Percentiles rank a stretch among this genome's conserved stretches.
Conservation (phyloP, 1,284 basidiomycete species). For the Ceratobasidium sp. region DNA sequence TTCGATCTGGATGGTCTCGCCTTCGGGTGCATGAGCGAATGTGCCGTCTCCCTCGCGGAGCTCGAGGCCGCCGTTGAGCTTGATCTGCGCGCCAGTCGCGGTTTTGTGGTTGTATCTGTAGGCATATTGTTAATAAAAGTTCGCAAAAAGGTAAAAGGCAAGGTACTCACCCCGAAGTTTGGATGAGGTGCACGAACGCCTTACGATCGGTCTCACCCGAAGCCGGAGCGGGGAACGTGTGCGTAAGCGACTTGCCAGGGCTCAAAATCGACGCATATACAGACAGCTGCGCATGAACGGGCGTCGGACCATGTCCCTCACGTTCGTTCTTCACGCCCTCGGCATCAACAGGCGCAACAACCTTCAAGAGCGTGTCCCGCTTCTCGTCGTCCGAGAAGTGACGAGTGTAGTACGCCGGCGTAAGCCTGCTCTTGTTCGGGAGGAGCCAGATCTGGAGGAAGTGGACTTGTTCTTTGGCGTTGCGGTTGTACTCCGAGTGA, state of each 20-base stretch:
- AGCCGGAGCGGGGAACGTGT: conserved; percentile 57
- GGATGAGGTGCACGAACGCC: conserved; percentile 33
- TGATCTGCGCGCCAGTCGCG: background rate
- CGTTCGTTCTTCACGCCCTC: conserved; percentile 70
- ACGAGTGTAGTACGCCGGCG: conserved; percentile 84
- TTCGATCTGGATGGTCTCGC: conserved; percentile 22
- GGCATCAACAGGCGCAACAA: conserved; percentile 77
- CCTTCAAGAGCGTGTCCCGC: conserved; percentile 69
- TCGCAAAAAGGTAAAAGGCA: conserved; percentile 7
- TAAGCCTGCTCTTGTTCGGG: conserved; percentile 69
- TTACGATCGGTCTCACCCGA: background rate
- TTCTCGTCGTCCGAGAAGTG: conserved; percentile 90
- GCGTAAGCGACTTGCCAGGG: conserved; percentile 66
- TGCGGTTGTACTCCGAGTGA: conserved; percentile 72
- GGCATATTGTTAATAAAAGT: background rate
- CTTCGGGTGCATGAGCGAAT: conserved; percentile 3
- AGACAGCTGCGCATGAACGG: conserved; percentile 71
- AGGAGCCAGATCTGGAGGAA: conserved; percentile 72
- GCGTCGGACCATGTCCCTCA: conserved; percentile 79
- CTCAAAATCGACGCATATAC: conserved; percentile 77
- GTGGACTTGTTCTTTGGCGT: conserved; percentile 64
- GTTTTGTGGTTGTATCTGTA: background rate
- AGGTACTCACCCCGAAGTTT: conserved; percentile 30
- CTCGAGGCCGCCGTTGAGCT: conserved; percentile 26
- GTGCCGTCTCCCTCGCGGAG: conserved; percentile 26